A percentile compares a stretch with the other conserved stretches of the same genome.
phyloP scores from a whole-genome alignment of 2,329 filamentous ascomycete species.

The Fusarium ambrosium region DNA sequence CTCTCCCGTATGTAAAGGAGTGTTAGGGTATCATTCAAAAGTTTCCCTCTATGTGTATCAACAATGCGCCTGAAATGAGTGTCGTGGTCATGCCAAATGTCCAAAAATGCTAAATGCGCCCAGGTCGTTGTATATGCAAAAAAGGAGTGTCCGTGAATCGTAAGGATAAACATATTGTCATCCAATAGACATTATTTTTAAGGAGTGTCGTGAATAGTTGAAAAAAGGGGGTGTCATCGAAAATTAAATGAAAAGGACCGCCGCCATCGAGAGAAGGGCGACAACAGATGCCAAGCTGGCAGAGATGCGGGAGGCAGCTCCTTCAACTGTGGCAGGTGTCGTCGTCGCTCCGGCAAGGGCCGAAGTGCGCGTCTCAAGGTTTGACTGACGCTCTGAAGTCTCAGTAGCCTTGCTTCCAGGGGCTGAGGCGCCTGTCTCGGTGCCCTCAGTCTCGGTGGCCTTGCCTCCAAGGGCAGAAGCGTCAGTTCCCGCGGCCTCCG shows the following conservation, averaged over 20 bases:
- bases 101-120: constrained; percentile 17
- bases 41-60: constrained; percentile 31
- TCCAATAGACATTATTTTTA: constrained; percentile 40
- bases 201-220: constrained; percentile 45
- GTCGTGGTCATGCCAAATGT: constrained; percentile 36
- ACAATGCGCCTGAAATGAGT: constrained; percentile 44
- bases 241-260: constrained; percentile 41
- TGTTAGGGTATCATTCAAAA: constrained; percentile 44
- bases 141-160: constrained; percentile 40
- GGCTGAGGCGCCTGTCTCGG: constrained; percentile 11
- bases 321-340: constrained; percentile 34
- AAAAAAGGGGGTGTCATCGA: constrained; percentile 13
- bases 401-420: constrained; percentile 3
- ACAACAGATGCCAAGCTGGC: constrained; percentile 33
- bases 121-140: constrained; percentile 17
- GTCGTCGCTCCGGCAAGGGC: constrained; percentile 20
- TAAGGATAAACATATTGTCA: constrained; percentile 34
- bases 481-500: not conserved
- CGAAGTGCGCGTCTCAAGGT: constrained; percentile 41
- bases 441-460: constrained; percentile 5
- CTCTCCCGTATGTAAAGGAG: constrained; percentile 36
- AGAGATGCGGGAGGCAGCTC: constrained; percentile 37
- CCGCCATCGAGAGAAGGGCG: constrained; percentile 39
- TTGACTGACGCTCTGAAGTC: constrained; percentile 21
- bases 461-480: not conserved